phyloP scores from a whole-genome alignment of 306 rosid genomes.

The Acacia melanoxylon region DNA sequence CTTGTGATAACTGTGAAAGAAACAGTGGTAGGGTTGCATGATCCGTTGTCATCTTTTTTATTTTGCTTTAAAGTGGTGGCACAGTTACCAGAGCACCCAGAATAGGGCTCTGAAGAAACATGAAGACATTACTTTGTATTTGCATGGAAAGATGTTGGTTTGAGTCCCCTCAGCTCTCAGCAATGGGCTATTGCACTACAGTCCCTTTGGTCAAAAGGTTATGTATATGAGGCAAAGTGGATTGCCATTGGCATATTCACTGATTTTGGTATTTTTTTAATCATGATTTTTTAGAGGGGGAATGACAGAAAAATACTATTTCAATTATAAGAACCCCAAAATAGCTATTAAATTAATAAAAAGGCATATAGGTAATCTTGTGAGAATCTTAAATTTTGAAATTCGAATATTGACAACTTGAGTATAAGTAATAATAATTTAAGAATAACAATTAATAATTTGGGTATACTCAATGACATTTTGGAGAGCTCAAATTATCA shows the following conservation, averaged over 20 bases:
- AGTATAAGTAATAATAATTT: no score
- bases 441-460: no score
- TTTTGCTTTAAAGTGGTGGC: slow-evolving; percentile 28
- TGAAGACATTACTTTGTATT: slow-evolving; percentile 16
- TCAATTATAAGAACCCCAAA: no score
- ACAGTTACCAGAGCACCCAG: slow-evolving; percentile 1
- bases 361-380: no score
- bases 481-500: no score
- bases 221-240: slow-evolving; percentile 16
- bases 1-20: slow-evolving; percentile 10
- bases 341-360: no score
- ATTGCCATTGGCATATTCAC: slow-evolving; percentile 34
- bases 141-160: slow-evolving; percentile 27
- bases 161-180: slow-evolving; percentile 3
- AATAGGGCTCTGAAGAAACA: not conserved
- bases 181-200: not conserved
- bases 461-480: no score
- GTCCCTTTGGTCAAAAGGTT: slow-evolving; percentile 39
- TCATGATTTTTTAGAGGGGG: not conserved
- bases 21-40: slow-evolving; percentile 28
- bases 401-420: no score
- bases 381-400: no score
- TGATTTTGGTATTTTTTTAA: not conserved
- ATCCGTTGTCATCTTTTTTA: slow-evolving; percentile 17
- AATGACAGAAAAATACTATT: no score